These are phyloP conservation scores for Apiospora koreana DNA, from an alignment of 2,329 filamentous ascomycete genomes.

Conservation along the genomic window DNA sequence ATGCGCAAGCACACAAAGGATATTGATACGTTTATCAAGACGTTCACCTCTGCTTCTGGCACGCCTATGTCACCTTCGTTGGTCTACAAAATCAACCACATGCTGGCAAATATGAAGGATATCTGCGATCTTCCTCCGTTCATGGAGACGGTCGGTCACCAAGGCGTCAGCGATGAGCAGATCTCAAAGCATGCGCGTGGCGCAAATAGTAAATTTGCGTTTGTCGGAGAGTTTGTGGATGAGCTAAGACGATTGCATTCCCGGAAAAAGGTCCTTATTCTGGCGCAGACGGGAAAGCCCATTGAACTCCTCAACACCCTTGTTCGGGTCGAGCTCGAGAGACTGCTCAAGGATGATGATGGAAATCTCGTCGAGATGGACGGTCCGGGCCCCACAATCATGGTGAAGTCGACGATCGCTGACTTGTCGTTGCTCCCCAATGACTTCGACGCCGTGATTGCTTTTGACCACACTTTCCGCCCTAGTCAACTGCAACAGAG, in stretches of 20 bases:
- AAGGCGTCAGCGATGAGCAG: constrained; percentile 37
- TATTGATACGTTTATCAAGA: constrained; percentile 46
- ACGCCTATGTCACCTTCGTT: constrained; percentile 40
- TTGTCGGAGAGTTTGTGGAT: constrained; percentile 57
- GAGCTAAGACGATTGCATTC: constrained; percentile 38
- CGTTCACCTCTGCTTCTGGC: constrained; percentile 42
- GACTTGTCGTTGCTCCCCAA: constrained; percentile 37
- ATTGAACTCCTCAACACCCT: constrained; percentile 55
- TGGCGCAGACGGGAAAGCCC: constrained; percentile 51
- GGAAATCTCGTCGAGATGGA: constrained; percentile 17
- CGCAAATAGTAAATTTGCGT: constrained; percentile 62
- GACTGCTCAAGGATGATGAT: constrained; percentile 24
- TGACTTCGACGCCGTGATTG: constrained; percentile 52
- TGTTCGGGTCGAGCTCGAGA: constrained; percentile 34
- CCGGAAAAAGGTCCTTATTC: constrained; percentile 52
- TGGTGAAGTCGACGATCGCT: constrained; percentile 42
- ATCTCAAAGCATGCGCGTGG: constrained; percentile 55
- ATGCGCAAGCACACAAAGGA: constrained; percentile 44
- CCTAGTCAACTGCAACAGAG: constrained; percentile 31
- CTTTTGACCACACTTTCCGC: constrained; percentile 53
- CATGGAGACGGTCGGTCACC: constrained; percentile 44
- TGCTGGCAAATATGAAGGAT: constrained; percentile 53
- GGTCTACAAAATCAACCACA: constrained; percentile 48
- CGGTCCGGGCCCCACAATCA: not conserved
- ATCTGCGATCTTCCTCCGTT: constrained; percentile 60